Evolutionary conservation across 2,329 filamentous ascomycete genomes (phyloP).

Genomic region (Verticillium klebahnii): DNA sequence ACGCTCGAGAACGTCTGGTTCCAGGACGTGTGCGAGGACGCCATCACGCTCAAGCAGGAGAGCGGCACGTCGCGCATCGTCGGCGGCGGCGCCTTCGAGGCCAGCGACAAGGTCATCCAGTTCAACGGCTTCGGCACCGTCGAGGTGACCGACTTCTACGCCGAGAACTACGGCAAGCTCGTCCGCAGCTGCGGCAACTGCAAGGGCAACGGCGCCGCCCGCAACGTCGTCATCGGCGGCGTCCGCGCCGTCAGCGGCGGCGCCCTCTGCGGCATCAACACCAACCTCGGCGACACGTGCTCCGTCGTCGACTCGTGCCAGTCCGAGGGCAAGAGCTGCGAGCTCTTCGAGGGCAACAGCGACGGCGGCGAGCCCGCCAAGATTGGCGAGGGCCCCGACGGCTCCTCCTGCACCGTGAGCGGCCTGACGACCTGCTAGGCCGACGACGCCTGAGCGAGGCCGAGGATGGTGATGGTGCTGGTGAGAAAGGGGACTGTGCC

Average conservation of each 20-base stretch:
- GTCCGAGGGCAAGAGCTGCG: constrained; percentile 7
- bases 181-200: constrained; percentile 42
- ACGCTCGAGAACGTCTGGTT: constrained; percentile 38
- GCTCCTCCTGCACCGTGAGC: constrained; percentile 9
- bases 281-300: constrained; percentile 20
- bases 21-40: constrained; percentile 36
- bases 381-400: constrained; percentile 30
- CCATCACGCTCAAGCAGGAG: constrained; percentile 34
- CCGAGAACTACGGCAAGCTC: constrained; percentile 41
- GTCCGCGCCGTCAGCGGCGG: constrained; percentile 24
- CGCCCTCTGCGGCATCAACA: constrained; percentile 27
- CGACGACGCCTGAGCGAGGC: background rate
- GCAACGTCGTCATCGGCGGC: constrained; percentile 27
- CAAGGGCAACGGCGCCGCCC: constrained; percentile 26
- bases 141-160: constrained; percentile 33
- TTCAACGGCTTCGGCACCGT: constrained; percentile 35
- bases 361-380: constrained; percentile 28
- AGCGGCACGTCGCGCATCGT: constrained; percentile 22
- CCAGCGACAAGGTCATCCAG: constrained; percentile 34
- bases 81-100: constrained; percentile 21
- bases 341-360: constrained; percentile 25
- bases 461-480: background rate
- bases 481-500: too few relatives aligned
- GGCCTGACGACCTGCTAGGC: constrained; percentile 8
- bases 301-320: constrained; percentile 11